A percentile compares a stretch with the other conserved stretches of the same genome.
Conservation (phyloP, 768 basidiomycete species). For the Boletus subcaerulescens region DNA sequence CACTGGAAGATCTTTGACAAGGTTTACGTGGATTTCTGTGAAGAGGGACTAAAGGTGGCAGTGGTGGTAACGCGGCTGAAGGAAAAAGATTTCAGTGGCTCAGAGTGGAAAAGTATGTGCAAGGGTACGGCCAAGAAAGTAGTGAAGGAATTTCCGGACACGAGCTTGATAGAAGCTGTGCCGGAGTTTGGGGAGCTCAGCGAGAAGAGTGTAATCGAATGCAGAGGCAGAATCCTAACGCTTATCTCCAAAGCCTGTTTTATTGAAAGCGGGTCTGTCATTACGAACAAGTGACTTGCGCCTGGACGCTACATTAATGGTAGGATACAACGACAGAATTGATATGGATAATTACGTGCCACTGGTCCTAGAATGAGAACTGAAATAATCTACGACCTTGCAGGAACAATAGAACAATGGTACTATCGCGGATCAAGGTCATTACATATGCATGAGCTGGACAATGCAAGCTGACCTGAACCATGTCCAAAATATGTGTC, state of each 20-base stretch:
- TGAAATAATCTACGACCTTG: neutral
- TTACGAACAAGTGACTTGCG: neutral
- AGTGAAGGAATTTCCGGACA: conserved; percentile 12
- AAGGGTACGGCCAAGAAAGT: conserved; percentile 1
- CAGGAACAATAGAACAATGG: neutral
- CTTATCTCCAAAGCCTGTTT: conserved; percentile 18
- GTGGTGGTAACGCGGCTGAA: conserved; percentile 17
- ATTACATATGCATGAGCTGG: conserved; percentile 5
- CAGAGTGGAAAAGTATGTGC: conserved; percentile 20
- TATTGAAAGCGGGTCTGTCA: neutral
- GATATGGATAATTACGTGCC: neutral
- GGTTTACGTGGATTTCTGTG: conserved; percentile 16
- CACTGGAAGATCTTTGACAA: conserved; percentile 23
- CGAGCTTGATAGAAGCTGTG: conserved; percentile 17
- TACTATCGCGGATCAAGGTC: neutral
- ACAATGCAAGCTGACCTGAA: neutral
- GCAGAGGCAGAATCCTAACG: conserved; percentile 18
- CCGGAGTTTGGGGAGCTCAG: conserved; percentile 10
- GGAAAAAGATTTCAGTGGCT: conserved; percentile 2
- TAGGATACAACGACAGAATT: neutral
- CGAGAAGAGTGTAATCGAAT: conserved; percentile 15
- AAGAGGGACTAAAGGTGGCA: conserved; percentile 8
- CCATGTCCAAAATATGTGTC: neutral
- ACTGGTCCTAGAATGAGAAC: neutral
- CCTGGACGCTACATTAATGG: conserved; percentile 6